Conservation (phyloP, 1,139 yeast species). For the Yamadazyma buinensis region DNA sequence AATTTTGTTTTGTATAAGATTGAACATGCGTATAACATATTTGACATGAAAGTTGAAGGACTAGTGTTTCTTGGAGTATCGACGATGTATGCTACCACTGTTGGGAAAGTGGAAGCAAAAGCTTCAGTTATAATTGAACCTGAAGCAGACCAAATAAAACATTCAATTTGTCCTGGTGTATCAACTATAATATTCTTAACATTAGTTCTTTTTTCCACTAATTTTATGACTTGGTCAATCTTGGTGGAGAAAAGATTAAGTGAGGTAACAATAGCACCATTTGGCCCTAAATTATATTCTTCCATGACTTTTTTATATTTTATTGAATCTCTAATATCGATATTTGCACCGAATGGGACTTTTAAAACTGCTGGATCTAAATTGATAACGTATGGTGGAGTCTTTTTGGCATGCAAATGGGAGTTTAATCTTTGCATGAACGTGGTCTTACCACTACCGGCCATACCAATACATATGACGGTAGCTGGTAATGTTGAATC, state of each 20-base stretch:
- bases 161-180: constrained; percentile 98
- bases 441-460: constrained; percentile 97
- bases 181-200: constrained; percentile 79
- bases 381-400: constrained; percentile 86
- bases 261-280: constrained; percentile 97
- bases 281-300: constrained; percentile 87
- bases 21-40: constrained; percentile 97
- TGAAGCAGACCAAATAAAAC: constrained; percentile 95
- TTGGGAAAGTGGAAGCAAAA: constrained; percentile 93
- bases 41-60: constrained; percentile 96
- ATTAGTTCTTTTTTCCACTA: constrained; percentile 75
- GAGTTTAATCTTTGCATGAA: constrained; percentile 94
- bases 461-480: constrained; percentile 90
- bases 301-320: constrained; percentile 97
- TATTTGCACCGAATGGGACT: constrained; percentile 90
- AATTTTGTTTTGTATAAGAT: constrained; percentile 92
- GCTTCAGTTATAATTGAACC: constrained; percentile 97
- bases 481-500: constrained; percentile 46
- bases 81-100: constrained; percentile 90
- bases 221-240: constrained; percentile 87
- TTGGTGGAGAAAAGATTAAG: constrained; percentile 89
- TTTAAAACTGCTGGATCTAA: constrained; percentile 94
- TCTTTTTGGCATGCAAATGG: constrained; percentile 68
- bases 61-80: constrained; percentile 94
- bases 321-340: constrained; percentile 94